Evolutionary conservation across 2,329 filamentous ascomycete genomes (phyloP).

Genomic region (Epichloe brachyelytri): DNA sequence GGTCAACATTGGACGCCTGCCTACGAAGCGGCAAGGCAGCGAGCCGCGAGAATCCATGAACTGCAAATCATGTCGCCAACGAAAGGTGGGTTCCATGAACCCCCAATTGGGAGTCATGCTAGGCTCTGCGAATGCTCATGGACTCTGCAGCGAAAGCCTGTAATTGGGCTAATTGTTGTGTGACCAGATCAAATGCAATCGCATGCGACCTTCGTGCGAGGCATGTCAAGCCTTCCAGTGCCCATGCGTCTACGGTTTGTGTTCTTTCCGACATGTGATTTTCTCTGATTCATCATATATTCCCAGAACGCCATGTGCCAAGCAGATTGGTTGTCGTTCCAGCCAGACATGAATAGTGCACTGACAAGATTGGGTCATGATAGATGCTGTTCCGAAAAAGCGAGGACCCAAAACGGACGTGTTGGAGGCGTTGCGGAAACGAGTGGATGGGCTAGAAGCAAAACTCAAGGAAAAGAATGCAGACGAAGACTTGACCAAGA

Average conservation of each 20-base stretch:
- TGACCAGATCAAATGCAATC: conserved; percentile 78
- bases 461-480: conserved; percentile 57
- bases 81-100: conserved; percentile 50
- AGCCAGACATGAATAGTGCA: neutral
- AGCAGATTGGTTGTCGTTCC: neutral
- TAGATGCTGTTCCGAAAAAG: conserved; percentile 83
- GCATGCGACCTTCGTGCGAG: conserved; percentile 71
- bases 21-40: conserved; percentile 54
- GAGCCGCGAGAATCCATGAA: conserved; percentile 88
- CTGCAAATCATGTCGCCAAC: conserved; percentile 85
- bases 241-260: conserved; percentile 73
- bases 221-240: conserved; percentile 84
- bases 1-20: conserved; percentile 69
- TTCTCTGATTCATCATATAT: too few relatives aligned
- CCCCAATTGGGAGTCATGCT: neutral
- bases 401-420: conserved; percentile 84
- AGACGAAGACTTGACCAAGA: conserved; percentile 9
- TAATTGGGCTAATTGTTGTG: neutral
- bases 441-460: conserved; percentile 75
- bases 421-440: conserved; percentile 68
- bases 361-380: neutral
- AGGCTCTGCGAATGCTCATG: neutral
- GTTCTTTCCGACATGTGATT: too few relatives aligned
- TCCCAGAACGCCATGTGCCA: neutral
- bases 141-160: neutral